phyloP scores from a whole-genome alignment of 768 basidiomycete species.

The Termitomyces titanicus region DNA sequence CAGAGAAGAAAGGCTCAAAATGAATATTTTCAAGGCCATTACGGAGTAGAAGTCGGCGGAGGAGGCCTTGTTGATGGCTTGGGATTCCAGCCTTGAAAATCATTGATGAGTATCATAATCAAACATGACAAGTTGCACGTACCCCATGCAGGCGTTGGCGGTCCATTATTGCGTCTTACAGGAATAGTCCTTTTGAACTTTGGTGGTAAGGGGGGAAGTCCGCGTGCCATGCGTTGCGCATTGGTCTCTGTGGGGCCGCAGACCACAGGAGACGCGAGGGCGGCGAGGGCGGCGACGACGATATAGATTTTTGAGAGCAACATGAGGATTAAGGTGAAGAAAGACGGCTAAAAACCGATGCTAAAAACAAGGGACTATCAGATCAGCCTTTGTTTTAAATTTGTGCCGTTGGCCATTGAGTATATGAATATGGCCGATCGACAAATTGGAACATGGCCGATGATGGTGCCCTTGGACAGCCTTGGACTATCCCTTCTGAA shows the following conservation, averaged over 20 bases:
- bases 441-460: not conserved
- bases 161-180: slow-evolving; percentile 15
- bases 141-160: slow-evolving; percentile 26
- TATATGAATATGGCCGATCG: slow-evolving; percentile 1
- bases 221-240: slow-evolving; percentile 40
- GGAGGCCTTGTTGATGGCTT: slow-evolving; percentile 16
- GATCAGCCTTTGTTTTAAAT: slow-evolving; percentile 5
- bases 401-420: slow-evolving; percentile 2
- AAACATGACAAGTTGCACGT: slow-evolving; percentile 3
- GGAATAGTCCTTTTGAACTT: slow-evolving; percentile 29
- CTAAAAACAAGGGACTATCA: not conserved
- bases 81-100: slow-evolving; percentile 16
- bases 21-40: slow-evolving; percentile 1
- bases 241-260: slow-evolving; percentile 32
- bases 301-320: slow-evolving; percentile 18
- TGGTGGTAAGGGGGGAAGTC: slow-evolving; percentile 37
- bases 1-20: not conserved
- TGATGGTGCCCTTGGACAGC: not conserved
- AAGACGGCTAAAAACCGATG: not conserved
- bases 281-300: slow-evolving; percentile 21
- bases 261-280: slow-evolving; percentile 16
- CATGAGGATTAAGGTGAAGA: slow-evolving; percentile 4
- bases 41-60: slow-evolving; percentile 23
- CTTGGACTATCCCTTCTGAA: not conserved
- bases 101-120: not conserved